These are phyloP conservation scores for Venturia carpophila DNA, from an alignment of 2,329 filamentous ascomycete species.

Conservation along the genomic window DNA sequence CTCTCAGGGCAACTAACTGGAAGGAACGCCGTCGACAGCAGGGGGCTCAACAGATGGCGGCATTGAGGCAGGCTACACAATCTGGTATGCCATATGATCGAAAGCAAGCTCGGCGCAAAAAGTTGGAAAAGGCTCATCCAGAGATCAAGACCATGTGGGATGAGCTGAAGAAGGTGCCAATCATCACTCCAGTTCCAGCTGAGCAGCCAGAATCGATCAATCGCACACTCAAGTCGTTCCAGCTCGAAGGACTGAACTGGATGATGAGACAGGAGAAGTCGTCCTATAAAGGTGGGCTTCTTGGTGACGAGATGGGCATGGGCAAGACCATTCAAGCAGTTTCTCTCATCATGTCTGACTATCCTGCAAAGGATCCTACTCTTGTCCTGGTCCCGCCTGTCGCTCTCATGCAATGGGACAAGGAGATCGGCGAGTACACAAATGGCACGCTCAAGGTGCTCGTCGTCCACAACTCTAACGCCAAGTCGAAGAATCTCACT, in stretches of 20 bases:
- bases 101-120: slow-evolving; percentile 50
- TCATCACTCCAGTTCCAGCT: slow-evolving; percentile 57
- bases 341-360: slow-evolving; percentile 96
- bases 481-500: slow-evolving; percentile 70
- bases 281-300: slow-evolving; percentile 76
- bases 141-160: slow-evolving; percentile 78
- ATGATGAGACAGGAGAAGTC: slow-evolving; percentile 85
- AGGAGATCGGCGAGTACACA: slow-evolving; percentile 57
- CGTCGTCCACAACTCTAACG: slow-evolving; percentile 80
- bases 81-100: slow-evolving; percentile 22
- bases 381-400: slow-evolving; percentile 88
- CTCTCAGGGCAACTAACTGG: neutral
- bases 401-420: slow-evolving; percentile 87
- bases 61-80: neutral
- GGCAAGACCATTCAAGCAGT: slow-evolving; percentile 98
- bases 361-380: slow-evolving; percentile 71
- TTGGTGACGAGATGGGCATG: slow-evolving; percentile 98
- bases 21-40: neutral
- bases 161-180: slow-evolving; percentile 58
- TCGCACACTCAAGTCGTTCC: slow-evolving; percentile 82
- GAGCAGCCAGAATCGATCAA: slow-evolving; percentile 70
- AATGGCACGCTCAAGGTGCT: slow-evolving; percentile 84
- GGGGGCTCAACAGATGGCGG: neutral
- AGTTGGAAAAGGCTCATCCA: slow-evolving; percentile 70
- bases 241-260: slow-evolving; percentile 89